Percentiles rank a stretch among this genome's conserved stretches.
These are phyloP conservation scores for Fusarium sp. DNA, from an alignment of 2,329 filamentous ascomycete species.

Conservation along the genomic window DNA sequence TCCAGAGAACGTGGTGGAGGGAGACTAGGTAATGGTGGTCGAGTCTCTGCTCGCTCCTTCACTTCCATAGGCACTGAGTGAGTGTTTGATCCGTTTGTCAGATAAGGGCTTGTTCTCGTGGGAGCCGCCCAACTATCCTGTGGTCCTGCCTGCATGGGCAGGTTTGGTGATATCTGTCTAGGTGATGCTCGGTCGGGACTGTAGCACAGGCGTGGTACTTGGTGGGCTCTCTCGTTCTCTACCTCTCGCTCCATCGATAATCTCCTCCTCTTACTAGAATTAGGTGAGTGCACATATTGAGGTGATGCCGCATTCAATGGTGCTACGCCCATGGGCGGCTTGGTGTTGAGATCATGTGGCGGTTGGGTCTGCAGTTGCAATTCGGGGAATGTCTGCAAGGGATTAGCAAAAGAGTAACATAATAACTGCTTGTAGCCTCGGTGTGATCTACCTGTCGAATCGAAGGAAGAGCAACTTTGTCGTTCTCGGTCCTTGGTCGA, in stretches of 20 bases:
- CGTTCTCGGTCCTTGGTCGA: conserved; percentile 52
- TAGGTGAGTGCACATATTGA: conserved; percentile 63
- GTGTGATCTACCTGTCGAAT: conserved; percentile 60
- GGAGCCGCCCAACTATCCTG: conserved; percentile 52
- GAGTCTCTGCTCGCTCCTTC: conserved; percentile 50
- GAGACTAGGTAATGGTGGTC: conserved; percentile 55
- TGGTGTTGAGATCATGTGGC: conserved; percentile 46
- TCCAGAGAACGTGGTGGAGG: conserved; percentile 53
- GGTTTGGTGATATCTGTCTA: conserved; percentile 52
- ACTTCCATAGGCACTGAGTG: conserved; percentile 49
- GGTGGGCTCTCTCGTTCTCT: conserved; percentile 54
- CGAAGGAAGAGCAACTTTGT: conserved; percentile 60
- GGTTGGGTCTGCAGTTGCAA: conserved; percentile 51
- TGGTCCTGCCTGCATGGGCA: conserved; percentile 38
- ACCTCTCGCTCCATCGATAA: conserved; percentile 55
- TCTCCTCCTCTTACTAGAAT: conserved; percentile 60
- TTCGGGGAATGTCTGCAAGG: conserved; percentile 59
- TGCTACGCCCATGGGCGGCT: conserved; percentile 48
- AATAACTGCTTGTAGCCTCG: not conserved
- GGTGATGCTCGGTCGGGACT: conserved; percentile 48
- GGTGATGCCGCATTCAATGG: conserved; percentile 51
- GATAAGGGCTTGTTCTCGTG: conserved; percentile 49
- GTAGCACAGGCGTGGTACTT: conserved; percentile 60
- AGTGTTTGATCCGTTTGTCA: conserved; percentile 41
- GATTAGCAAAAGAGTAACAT: conserved; percentile 34